Base-by-base conservation (phyloP, 768 basidiomycete genomes). In the Boletus barrowsii region DNA sequence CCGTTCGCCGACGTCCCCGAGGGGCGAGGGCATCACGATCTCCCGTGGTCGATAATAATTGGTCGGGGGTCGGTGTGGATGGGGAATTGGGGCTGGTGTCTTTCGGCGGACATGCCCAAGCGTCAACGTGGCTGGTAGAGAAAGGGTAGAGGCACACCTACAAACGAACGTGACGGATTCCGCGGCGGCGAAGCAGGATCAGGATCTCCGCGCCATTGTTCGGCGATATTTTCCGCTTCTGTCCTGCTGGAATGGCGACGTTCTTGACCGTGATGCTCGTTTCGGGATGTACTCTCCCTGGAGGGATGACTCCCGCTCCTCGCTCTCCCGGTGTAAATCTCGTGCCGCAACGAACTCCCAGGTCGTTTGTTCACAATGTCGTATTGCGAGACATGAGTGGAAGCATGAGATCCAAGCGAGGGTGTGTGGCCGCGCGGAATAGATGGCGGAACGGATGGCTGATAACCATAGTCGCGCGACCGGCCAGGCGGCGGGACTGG, bases 31-130 rank as follows among this genome's bases (percentile, higher is more conserved):
- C 36, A 61, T 64, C 49, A 62, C 55, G 44, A 60, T 60, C 42
- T 76, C 77, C 32, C 69, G 64, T 1, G 75, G 64, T 13, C 66
- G 63, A 41, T 72, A 62, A 20, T 57, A 65, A 51, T 57, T 60
- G 4, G 58, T 29, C 2, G 51, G 37, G 3, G 60, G 57, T 30
- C 52, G 52, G 20, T 53, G 51, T 11, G 63, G 44, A 35, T 52
- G 60, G 17, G 59, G 42, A 46, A 42, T 26, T 18, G 49, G 52
- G 3, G 48, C 29, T 1, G 66, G 63, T 13, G 66, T 63, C 64
- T 68, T 35, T 45, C 11, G 29, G 18, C 11, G 8, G 20, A 47
- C 36, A 35, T n/a, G 26, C 20, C 24, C 29, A 9, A 45, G 13
- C 9, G 17, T 65, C 58, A 68, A 47, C 41, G 32, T 32, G 22